phyloP scores from a whole-genome alignment of 2,329 filamentous ascomycete species.

The Xylariaceae sp. region DNA sequence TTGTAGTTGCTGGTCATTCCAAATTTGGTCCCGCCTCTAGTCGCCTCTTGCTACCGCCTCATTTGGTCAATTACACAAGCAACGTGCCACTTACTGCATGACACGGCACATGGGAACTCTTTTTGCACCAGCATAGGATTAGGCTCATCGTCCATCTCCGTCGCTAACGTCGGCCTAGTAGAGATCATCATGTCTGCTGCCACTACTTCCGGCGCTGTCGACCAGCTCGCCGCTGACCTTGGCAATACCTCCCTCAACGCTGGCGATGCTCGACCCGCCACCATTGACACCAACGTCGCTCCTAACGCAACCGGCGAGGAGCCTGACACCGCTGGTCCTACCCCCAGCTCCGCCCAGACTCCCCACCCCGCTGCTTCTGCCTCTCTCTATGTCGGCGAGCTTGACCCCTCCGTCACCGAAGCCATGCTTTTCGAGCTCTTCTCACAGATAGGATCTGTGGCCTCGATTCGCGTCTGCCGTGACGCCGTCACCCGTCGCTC shows the following conservation, averaged over 20 bases:
- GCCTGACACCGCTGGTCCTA: slow-evolving; percentile 61
- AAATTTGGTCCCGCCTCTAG: slow-evolving; percentile 14
- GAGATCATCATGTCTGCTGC: slow-evolving; percentile 53
- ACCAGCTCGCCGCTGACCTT: slow-evolving; percentile 77
- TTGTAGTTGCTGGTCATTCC: not conserved
- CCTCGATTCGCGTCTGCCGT: slow-evolving; percentile 98
- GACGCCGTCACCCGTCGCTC: slow-evolving; percentile 98
- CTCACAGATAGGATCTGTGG: slow-evolving; percentile 97
- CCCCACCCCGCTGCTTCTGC: slow-evolving; percentile 87
- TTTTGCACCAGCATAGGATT: not conserved
- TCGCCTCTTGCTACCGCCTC: not conserved
- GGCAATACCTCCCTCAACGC: slow-evolving; percentile 67
- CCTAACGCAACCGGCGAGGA: slow-evolving; percentile 52
- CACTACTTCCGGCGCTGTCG: slow-evolving; percentile 59
- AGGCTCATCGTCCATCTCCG: not conserved
- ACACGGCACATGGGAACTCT: not conserved
- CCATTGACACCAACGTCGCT: slow-evolving; percentile 71
- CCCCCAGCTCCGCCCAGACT: slow-evolving; percentile 66
- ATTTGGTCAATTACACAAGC: not conserved
- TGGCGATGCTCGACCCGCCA: slow-evolving; percentile 61
- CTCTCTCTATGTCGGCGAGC: slow-evolving; percentile 97
- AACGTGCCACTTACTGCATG: not conserved
- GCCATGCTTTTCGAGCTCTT: slow-evolving; percentile 99
- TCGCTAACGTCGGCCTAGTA: slow-evolving; percentile 5
- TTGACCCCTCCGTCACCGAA: slow-evolving; percentile 96